These are phyloP conservation scores for Rostrohypoxylon terebratum DNA, from an alignment of 495 filamentous ascomycete genomes.

Conservation along the genomic window DNA sequence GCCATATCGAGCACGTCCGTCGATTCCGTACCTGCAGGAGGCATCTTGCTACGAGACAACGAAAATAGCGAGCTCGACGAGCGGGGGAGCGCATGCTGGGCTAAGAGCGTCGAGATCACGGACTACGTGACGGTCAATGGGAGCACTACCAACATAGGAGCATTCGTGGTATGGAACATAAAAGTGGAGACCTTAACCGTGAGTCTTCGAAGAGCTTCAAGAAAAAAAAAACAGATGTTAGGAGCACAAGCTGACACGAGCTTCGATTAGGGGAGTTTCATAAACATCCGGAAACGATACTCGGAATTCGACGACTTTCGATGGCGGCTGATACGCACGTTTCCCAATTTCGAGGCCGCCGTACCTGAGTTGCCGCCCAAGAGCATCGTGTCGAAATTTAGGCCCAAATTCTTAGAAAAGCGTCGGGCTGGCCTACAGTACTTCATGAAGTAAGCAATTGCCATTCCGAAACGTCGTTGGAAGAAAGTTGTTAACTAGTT, in stretches of 20 bases:
- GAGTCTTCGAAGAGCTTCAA: slow-evolving; percentile 25
- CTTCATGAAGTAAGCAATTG: slow-evolving; percentile 63
- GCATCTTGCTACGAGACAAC: slow-evolving; percentile 66
- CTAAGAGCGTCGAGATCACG: slow-evolving; percentile 64
- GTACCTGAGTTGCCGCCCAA: slow-evolving; percentile 68
- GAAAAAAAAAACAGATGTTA: background rate
- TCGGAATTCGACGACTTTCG: slow-evolving; percentile 69
- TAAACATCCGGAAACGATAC: slow-evolving; percentile 68
- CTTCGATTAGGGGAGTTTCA: slow-evolving; percentile 59
- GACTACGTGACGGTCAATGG: slow-evolving; percentile 65
- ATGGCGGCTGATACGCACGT: slow-evolving; percentile 61
- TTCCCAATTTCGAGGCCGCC: slow-evolving; percentile 65
- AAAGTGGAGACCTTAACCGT: slow-evolving; percentile 63
- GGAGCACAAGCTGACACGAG: background rate
- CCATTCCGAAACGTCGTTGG: background rate
- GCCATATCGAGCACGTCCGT: slow-evolving; percentile 57
- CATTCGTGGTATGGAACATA: slow-evolving; percentile 69
- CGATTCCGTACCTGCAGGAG: slow-evolving; percentile 59
- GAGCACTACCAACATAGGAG: slow-evolving; percentile 63
- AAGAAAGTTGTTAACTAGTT: slow-evolving; percentile 23
- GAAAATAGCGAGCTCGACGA: slow-evolving; percentile 58
- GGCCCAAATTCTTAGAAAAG: slow-evolving; percentile 64
- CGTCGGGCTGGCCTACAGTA: slow-evolving; percentile 66
- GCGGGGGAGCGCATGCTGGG: slow-evolving; percentile 67
- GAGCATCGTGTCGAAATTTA: slow-evolving; percentile 65